A percentile compares a stretch with the other conserved stretches of the same genome.
These are phyloP conservation scores for Trichocomaceae sp. DNA, from an alignment of 2,329 filamentous ascomycete species.

Conservation along the genomic window DNA sequence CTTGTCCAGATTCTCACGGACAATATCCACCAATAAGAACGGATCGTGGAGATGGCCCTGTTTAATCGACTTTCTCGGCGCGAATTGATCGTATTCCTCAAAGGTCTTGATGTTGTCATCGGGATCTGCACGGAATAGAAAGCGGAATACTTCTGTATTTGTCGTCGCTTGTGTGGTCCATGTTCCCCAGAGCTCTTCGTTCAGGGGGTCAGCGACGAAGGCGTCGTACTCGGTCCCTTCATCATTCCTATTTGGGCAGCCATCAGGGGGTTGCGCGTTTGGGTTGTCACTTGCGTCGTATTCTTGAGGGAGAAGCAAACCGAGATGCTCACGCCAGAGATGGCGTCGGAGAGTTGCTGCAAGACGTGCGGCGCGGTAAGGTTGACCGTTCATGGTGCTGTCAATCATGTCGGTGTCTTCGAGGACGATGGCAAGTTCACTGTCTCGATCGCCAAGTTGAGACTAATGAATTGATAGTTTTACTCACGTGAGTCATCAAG, in stretches of 20 bases:
- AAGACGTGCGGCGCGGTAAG: slow-evolving; percentile 66
- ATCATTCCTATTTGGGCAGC: slow-evolving; percentile 65
- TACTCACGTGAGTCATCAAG: background rate
- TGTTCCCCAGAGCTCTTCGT: slow-evolving; percentile 59
- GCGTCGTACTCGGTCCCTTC: slow-evolving; percentile 62
- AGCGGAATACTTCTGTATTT: slow-evolving; percentile 75
- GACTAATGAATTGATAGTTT: slow-evolving; percentile 48
- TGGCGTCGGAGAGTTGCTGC: slow-evolving; percentile 75
- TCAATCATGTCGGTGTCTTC: slow-evolving; percentile 67
- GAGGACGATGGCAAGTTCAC: slow-evolving; percentile 83
- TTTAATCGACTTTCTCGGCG: slow-evolving; percentile 59
- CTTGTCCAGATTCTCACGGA: slow-evolving; percentile 67
- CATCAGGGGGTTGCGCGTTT: slow-evolving; percentile 70
- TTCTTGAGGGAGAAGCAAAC: slow-evolving; percentile 62
- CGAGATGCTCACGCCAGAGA: slow-evolving; percentile 87
- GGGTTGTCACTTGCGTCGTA: slow-evolving; percentile 57
- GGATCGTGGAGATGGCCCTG: slow-evolving; percentile 81
- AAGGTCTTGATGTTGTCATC: slow-evolving; percentile 86
- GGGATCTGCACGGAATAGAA: slow-evolving; percentile 81
- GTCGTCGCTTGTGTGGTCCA: slow-evolving; percentile 67
- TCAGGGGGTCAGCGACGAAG: slow-evolving; percentile 52
- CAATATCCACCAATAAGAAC: slow-evolving; percentile 65
- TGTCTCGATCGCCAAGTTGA: slow-evolving; percentile 77
- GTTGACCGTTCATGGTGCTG: slow-evolving; percentile 64
- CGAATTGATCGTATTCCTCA: slow-evolving; percentile 77